Percentiles rank a stretch among this genome's conserved stretches.
These are phyloP conservation scores for Paecilomyces sp. DNA, from an alignment of 2,329 filamentous ascomycete genomes.

Conservation along the genomic window DNA sequence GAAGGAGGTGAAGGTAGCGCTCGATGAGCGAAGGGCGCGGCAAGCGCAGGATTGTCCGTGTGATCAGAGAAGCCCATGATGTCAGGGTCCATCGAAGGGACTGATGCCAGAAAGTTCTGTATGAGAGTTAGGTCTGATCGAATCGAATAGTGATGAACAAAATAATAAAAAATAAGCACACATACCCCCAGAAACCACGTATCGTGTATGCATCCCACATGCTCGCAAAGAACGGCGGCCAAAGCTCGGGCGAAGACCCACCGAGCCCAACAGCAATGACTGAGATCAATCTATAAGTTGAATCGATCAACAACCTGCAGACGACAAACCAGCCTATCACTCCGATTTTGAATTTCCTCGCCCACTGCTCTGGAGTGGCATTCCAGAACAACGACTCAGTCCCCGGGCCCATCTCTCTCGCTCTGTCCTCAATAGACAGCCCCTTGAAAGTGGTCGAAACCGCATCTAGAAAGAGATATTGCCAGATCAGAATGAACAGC, in stretches of 20 bases:
- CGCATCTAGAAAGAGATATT: background rate
- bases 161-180: background rate
- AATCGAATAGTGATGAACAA: background rate
- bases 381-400: slow-evolving; percentile 61
- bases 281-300: slow-evolving; percentile 12
- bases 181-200: slow-evolving; percentile 22
- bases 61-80: slow-evolving; percentile 12
- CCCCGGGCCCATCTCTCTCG: slow-evolving; percentile 32
- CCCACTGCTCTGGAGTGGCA: slow-evolving; percentile 16
- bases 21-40: slow-evolving; percentile 12
- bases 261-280: slow-evolving; percentile 12
- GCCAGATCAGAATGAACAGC: background rate
- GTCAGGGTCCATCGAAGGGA: slow-evolving; percentile 16
- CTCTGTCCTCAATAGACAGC: slow-evolving; percentile 65
- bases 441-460: slow-evolving; percentile 52
- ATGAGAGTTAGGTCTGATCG: background rate
- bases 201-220: slow-evolving; percentile 17
- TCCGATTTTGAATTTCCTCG: slow-evolving; percentile 5
- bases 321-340: slow-evolving; percentile 10
- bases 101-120: slow-evolving; percentile 24
- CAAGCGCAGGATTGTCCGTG: slow-evolving; percentile 12
- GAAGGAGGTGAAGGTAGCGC: slow-evolving; percentile 19
- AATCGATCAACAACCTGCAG: slow-evolving; percentile 11
- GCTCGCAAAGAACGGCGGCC: slow-evolving; percentile 17
- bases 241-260: slow-evolving; percentile 9